Evolutionary conservation across 441 rosid species (phyloP).

Genomic region (Erodium moschatum): DNA sequence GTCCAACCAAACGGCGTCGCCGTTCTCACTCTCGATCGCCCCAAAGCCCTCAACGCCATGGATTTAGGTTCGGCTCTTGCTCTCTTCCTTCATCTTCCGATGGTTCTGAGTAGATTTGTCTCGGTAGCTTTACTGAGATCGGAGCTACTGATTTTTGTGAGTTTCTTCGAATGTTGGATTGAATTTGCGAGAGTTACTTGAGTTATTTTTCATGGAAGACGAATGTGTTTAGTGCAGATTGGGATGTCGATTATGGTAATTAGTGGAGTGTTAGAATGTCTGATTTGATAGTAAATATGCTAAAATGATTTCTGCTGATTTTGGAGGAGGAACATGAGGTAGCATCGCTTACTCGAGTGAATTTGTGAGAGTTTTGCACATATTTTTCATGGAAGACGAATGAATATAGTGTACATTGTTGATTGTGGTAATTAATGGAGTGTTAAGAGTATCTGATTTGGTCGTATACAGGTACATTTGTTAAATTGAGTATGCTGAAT

Average conservation of each 20-base stretch:
- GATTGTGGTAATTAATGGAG: too few species aligned
- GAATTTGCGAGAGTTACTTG: not conserved
- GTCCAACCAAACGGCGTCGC: conserved; percentile 75
- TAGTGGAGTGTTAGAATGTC: not conserved
- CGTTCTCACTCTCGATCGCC: conserved; percentile 77
- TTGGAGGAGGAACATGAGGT: too few species aligned
- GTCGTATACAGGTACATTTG: too few species aligned
- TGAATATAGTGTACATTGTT: too few species aligned
- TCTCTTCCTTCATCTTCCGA: too few species aligned
- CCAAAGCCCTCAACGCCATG: conserved; percentile 93
- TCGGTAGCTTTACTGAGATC: not conserved
- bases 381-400: too few species aligned
- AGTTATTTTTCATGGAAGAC: not conserved
- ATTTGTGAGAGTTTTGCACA: too few species aligned
- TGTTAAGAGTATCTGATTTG: too few species aligned
- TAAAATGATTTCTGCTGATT: too few species aligned
- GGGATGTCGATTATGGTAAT: not conserved
- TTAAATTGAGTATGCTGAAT: not conserved
- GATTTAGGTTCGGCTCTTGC: conserved; percentile 38
- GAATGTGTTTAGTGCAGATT: not conserved
- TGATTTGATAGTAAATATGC: not conserved
- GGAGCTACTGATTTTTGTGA: not conserved
- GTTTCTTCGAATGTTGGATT: not conserved
- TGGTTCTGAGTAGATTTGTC: too few species aligned
- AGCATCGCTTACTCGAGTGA: too few species aligned